Evolutionary conservation across 2,329 filamentous ascomycete genomes (phyloP), one percentile per base, ranked within the genome.

Genomic region (Calonectria pseudoturangicola): DNA sequence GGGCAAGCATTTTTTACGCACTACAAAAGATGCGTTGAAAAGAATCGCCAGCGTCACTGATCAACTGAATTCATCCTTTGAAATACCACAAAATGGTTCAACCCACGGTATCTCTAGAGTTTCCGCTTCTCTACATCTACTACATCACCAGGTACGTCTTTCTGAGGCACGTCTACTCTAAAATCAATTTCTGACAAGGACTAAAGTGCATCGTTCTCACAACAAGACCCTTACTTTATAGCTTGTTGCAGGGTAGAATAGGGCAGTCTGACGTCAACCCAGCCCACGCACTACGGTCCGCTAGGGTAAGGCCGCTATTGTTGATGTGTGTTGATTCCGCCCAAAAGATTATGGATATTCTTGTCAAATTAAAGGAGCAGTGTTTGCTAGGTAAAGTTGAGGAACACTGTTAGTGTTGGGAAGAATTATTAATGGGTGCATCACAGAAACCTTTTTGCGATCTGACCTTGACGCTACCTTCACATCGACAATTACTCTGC

Each of bases 391-490:
- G 86, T 88, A 79, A 79, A 73, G 75, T 51, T 9, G 9, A 33
- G 30, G 4, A 9, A 33, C 27, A 9, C 16, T 33, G 1, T 56
- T 56, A 30, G 8, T 56, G 3, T 56, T 56, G 27, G 10, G 5
- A 56, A 56, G 15, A 33, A 33, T 56, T 9, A 56, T 27, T 28
- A 4, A 5, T 1, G 18, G 18, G 7, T 27, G 15, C 0, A 21
- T 50, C 47, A 50, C 50, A 87, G 86, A 87, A 75, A 86, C 82
- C 2, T 88, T 88, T 71, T 83, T 88, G 3, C 85, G 85, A 1
- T 87, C 86, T 75, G 85, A 88, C 70, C 81, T 87, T 1, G 86
- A 88, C 58, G 80, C 85, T 1, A 78, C 84, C 0, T 87, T 85
- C 43, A 81, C 84, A 4, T 85, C 86, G 0, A 84, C 83, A 0